Evolutionary conservation across 768 basidiomycete genomes (phyloP).

Genomic region (Boletus reticuloceps): DNA sequence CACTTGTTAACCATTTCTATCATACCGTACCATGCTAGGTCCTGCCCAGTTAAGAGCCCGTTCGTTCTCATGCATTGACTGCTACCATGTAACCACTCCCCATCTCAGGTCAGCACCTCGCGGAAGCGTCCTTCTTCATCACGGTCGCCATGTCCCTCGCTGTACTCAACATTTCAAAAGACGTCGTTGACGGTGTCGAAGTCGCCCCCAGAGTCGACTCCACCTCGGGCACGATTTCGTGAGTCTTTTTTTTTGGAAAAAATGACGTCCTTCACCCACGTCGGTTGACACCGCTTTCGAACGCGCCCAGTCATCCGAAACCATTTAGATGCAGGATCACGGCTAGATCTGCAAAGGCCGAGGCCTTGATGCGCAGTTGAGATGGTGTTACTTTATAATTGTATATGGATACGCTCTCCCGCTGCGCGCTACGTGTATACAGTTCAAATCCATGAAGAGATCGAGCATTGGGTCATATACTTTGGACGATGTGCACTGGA

Average conservation of each 20-base stretch:
- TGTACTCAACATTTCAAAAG: slow-evolving; percentile 44
- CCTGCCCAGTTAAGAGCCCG: slow-evolving; percentile 16
- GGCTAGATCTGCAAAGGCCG: slow-evolving; percentile 47
- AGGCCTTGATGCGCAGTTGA: slow-evolving; percentile 4
- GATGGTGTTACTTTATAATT: no score
- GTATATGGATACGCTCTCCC: no score
- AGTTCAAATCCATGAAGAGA: no score
- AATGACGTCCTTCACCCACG: no score
- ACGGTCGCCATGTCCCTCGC: slow-evolving; percentile 40
- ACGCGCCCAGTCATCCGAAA: slow-evolving; percentile 40
- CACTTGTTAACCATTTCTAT: no score
- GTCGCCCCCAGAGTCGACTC: slow-evolving; percentile 43
- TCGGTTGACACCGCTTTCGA: not conserved
- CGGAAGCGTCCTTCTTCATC: slow-evolving; percentile 27
- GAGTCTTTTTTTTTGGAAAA: slow-evolving; percentile 1
- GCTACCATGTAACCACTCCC: no score
- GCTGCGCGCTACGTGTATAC: no score
- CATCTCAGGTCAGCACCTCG: slow-evolving; percentile 27
- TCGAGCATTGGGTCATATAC: no score
- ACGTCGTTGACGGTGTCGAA: slow-evolving; percentile 38
- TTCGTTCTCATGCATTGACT: not conserved
- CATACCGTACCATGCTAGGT: slow-evolving; percentile 1
- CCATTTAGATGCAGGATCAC: slow-evolving; percentile 56
- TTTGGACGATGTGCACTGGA: no score
- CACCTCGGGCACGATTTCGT: slow-evolving; percentile 47